These are phyloP conservation scores for Naematelia encephala DNA, from an alignment of 768 basidiomycete genomes.

Conservation along the genomic window DNA sequence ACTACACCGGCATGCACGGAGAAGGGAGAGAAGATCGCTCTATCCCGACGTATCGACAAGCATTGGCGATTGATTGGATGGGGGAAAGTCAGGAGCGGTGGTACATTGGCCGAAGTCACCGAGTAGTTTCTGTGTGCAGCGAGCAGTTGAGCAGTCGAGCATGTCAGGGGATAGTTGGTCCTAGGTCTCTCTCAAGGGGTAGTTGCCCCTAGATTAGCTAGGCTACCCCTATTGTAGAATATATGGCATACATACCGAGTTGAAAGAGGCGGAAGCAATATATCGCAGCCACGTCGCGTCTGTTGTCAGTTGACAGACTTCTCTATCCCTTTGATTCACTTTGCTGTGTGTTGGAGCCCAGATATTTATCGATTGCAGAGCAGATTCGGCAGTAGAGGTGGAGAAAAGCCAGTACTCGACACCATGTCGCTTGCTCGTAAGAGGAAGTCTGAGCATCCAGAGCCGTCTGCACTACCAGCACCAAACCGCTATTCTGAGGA, in stretches of 20 bases:
- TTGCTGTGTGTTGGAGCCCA: background rate
- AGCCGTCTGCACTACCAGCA: background rate
- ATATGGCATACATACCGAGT: background rate
- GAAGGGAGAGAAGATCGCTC: conserved; percentile 93
- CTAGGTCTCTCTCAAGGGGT: no score
- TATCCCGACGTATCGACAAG: conserved; percentile 92
- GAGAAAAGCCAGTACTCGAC: background rate
- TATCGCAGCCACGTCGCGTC: background rate
- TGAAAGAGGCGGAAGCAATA: background rate
- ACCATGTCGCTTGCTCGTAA: background rate
- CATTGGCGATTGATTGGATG: conserved; percentile 94
- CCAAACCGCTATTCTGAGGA: background rate
- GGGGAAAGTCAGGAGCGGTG: conserved; percentile 51
- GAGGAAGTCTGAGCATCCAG: background rate
- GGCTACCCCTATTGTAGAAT: background rate
- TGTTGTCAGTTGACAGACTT: no score
- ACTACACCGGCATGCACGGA: conserved; percentile 95
- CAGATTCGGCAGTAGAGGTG: background rate
- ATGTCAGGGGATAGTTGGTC: no score
- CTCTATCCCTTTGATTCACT: no score
- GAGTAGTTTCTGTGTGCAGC: conserved; percentile 19
- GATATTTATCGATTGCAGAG: background rate
- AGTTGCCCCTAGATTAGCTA: background rate
- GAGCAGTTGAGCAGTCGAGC: background rate
- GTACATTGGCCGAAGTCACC: conserved; percentile 46